Conservation (phyloP, 352 stramenopile genomes). For the Globisporangium rhizosaccharum region DNA sequence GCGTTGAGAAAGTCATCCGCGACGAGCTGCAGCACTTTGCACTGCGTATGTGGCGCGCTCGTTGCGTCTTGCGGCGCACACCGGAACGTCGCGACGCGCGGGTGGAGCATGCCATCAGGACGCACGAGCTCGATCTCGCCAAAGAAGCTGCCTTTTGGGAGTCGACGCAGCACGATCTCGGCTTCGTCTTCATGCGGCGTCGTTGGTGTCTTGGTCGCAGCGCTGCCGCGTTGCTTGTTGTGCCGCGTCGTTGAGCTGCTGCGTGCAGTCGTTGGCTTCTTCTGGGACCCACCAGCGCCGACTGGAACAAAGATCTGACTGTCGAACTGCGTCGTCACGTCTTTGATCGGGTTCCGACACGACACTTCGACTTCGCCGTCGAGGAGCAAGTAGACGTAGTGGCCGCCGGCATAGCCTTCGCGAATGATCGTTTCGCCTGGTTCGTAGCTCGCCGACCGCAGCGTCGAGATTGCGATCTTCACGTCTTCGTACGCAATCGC, state of each 20-base stretch:
- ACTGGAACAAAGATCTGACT: slow-evolving; percentile 10
- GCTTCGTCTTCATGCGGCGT: neutral
- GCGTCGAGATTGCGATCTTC: slow-evolving; percentile 76
- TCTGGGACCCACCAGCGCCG: neutral
- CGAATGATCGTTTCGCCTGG: slow-evolving; percentile 71
- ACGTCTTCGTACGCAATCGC: slow-evolving; percentile 74
- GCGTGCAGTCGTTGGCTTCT: too few species aligned
- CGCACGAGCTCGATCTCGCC: slow-evolving; percentile 74
- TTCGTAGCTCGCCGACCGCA: slow-evolving; percentile 60
- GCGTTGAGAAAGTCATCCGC: slow-evolving; percentile 76
- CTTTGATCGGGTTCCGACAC: slow-evolving; percentile 70
- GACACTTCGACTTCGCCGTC: slow-evolving; percentile 76
- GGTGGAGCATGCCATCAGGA: slow-evolving; percentile 59
- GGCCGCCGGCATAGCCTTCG: slow-evolving; percentile 56
- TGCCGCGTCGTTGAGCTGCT: neutral
- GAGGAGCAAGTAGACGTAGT: slow-evolving; percentile 74
- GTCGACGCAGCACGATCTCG: slow-evolving; percentile 50
- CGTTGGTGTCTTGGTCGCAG: neutral
- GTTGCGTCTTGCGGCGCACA: slow-evolving; percentile 17
- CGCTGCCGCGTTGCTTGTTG: neutral
- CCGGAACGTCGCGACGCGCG: slow-evolving; percentile 65
- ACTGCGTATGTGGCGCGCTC: slow-evolving; percentile 20
- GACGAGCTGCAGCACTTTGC: slow-evolving; percentile 76
- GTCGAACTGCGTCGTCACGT: slow-evolving; percentile 10
- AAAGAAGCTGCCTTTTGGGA: slow-evolving; percentile 75